Evolutionary conservation across 2,329 filamentous ascomycete species (phyloP).

Genomic region (Alternaria hordeiaustralica): DNA sequence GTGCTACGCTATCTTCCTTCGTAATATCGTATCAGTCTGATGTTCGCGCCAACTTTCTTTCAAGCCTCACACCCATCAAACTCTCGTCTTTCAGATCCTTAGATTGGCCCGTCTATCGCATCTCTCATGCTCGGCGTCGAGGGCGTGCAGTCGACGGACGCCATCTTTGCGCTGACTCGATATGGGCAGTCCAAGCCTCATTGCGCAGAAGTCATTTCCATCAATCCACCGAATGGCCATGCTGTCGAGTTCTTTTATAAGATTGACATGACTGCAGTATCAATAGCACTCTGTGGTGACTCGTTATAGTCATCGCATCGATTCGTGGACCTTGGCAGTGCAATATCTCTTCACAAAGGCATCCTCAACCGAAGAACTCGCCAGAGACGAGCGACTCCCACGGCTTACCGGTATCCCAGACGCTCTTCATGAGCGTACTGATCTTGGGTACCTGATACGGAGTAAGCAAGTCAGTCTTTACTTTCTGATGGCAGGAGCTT

Average conservation of each 20-base stretch:
- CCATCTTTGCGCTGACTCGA: background rate
- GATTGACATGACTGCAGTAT: background rate
- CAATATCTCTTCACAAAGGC: background rate
- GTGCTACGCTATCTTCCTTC: background rate
- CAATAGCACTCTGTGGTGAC: background rate
- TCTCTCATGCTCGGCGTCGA: background rate
- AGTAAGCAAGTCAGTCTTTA: background rate
- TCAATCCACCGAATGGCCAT: background rate
- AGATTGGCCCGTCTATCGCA: background rate
- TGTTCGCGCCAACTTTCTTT: background rate
- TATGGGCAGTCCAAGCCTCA: background rate
- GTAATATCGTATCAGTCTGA: background rate
- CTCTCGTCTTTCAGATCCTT: background rate
- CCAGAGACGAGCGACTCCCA: conserved; percentile 73
- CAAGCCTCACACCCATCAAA: background rate
- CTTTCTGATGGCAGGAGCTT: conserved; percentile 25
- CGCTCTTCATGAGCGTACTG: conserved; percentile 69
- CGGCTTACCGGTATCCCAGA: conserved; percentile 70
- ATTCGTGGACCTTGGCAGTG: background rate
- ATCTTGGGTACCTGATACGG: conserved; percentile 62
- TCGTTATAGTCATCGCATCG: background rate
- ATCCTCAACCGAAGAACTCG: conserved; percentile 68
- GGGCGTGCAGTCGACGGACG: background rate
- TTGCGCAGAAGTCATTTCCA: background rate
- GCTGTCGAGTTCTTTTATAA: background rate